phyloP scores from a whole-genome alignment of 2,329 filamentous ascomycete species.

The Diaporthe australafricana region DNA sequence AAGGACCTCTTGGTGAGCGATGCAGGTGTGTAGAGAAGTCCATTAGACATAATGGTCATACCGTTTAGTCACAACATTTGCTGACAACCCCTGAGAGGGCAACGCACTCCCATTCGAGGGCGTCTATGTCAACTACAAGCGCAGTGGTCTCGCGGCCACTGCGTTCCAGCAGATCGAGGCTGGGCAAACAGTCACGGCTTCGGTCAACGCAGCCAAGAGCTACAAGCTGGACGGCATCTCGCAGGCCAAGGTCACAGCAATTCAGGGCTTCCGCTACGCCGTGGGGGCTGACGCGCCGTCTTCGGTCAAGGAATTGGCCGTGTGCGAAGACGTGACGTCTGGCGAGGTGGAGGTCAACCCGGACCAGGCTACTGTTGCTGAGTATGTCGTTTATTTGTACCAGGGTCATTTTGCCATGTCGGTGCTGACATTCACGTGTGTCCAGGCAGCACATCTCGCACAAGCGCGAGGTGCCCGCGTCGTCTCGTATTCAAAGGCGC shows the following conservation, averaged over 20 bases:
- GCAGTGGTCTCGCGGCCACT: constrained; percentile 25
- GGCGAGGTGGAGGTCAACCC: constrained; percentile 30
- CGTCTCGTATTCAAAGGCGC: constrained; percentile 34
- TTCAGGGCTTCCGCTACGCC: constrained; percentile 36
- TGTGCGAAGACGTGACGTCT: constrained; percentile 35
- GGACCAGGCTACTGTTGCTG: constrained; percentile 32
- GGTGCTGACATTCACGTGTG: neutral
- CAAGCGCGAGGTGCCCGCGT: constrained; percentile 21
- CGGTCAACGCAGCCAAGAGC: constrained; percentile 36
- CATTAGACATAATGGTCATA: too few species aligned
- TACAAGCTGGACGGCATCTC: constrained; percentile 34
- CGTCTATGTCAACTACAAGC: constrained; percentile 37
- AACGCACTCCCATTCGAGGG: constrained; percentile 36
- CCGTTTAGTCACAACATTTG: neutral
- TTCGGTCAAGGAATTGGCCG: constrained; percentile 12
- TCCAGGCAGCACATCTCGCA: constrained; percentile 31
- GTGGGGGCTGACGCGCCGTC: constrained; percentile 24
- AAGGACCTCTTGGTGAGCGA: constrained; percentile 36
- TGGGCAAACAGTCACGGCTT: constrained; percentile 34
- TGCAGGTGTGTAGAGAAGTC: constrained; percentile 4
- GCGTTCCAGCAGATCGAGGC: constrained; percentile 36
- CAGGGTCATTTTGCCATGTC: neutral
- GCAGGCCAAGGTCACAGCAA: constrained; percentile 32
- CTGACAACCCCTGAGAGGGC: constrained; percentile 28
- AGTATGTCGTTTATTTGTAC: neutral